These are phyloP conservation scores for Aspergillus amoenus DNA, from an alignment of 2,329 filamentous ascomycete genomes.

Conservation along the genomic window DNA sequence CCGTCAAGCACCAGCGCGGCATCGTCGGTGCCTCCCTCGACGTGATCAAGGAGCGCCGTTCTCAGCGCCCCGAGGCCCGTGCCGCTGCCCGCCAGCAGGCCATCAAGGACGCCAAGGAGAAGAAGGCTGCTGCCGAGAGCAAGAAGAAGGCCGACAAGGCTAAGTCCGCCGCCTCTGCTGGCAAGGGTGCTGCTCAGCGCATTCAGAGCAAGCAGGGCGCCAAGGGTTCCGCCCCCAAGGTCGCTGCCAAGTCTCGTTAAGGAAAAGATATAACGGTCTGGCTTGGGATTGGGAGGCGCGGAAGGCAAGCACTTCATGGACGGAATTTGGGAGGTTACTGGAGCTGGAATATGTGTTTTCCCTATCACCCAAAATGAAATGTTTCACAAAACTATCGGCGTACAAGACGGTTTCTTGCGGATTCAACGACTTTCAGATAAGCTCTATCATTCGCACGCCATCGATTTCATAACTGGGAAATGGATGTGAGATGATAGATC, in stretches of 20 bases:
- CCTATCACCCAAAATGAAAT: slow-evolving; percentile 17
- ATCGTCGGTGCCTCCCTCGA: slow-evolving; percentile 99
- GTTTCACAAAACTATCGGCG: slow-evolving; percentile 21
- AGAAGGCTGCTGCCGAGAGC: slow-evolving; percentile 83
- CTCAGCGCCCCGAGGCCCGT: slow-evolving; percentile 92
- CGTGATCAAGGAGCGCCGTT: slow-evolving; percentile 98
- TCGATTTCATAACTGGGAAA: slow-evolving; percentile 13
- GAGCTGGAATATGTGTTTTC: slow-evolving; percentile 29
- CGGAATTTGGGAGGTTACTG: slow-evolving; percentile 23
- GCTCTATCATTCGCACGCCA: slow-evolving; percentile 24
- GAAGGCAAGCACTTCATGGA: slow-evolving; percentile 23
- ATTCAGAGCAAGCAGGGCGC: slow-evolving; percentile 96
- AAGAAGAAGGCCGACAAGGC: slow-evolving; percentile 99
- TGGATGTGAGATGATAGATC: not conserved
- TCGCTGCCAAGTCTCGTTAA: slow-evolving; percentile 84
- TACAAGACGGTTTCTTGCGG: slow-evolving; percentile 25
- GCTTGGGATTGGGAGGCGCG: slow-evolving; percentile 29
- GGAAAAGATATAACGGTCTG: slow-evolving; percentile 25
- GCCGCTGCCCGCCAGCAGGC: slow-evolving; percentile 83
- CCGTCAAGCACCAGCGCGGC: slow-evolving; percentile 97
- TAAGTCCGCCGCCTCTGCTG: slow-evolving; percentile 73
- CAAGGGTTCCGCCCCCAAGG: slow-evolving; percentile 86
- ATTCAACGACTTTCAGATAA: slow-evolving; percentile 21
- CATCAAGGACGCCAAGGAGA: slow-evolving; percentile 98
- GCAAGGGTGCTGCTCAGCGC: slow-evolving; percentile 75